These are phyloP conservation scores for Blastosporella zonata DNA, from an alignment of 1,284 basidiomycete species.

Conservation along the genomic window DNA sequence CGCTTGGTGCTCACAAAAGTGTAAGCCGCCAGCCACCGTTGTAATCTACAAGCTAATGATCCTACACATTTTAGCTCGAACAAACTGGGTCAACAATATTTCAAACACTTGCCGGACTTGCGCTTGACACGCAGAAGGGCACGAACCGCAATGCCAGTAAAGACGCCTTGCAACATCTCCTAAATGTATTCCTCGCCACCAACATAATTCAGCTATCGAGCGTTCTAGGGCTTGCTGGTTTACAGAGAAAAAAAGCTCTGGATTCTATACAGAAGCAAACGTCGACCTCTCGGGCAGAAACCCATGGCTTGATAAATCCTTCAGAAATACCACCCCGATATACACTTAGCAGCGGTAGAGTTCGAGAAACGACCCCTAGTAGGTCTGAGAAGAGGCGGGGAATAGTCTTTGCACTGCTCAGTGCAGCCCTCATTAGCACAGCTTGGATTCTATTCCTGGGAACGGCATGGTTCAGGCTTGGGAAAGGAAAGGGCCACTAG, in stretches of 20 bases:
- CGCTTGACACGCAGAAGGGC: slow-evolving; percentile 47
- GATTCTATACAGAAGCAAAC: not conserved
- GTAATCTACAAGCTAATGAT: not conserved
- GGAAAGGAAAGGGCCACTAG: slow-evolving; percentile 25
- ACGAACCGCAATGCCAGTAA: slow-evolving; percentile 20
- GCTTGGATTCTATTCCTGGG: slow-evolving; percentile 69
- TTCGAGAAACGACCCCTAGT: slow-evolving; percentile 18
- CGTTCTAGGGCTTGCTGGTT: slow-evolving; percentile 42
- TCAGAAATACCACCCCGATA: not conserved
- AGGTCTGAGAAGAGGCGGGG: slow-evolving; percentile 46
- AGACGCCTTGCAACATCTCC: slow-evolving; percentile 45
- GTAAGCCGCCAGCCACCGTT: slow-evolving; percentile 37
- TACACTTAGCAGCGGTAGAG: not conserved
- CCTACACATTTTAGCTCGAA: slow-evolving; percentile 63
- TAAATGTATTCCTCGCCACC: slow-evolving; percentile 56
- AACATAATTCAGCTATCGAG: slow-evolving; percentile 54
- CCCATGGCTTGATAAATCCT: slow-evolving; percentile 5
- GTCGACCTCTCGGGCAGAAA: not conserved
- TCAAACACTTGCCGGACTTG: slow-evolving; percentile 66
- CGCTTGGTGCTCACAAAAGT: slow-evolving; percentile 76
- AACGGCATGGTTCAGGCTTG: slow-evolving; percentile 57
- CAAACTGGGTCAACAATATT: slow-evolving; percentile 69
- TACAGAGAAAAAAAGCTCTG: slow-evolving; percentile 25
- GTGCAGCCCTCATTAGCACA: slow-evolving; percentile 42
- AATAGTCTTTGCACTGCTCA: slow-evolving; percentile 43